Conservation (phyloP, 2,329 filamentous ascomycete genomes). For the Aspergillus sp. region DNA sequence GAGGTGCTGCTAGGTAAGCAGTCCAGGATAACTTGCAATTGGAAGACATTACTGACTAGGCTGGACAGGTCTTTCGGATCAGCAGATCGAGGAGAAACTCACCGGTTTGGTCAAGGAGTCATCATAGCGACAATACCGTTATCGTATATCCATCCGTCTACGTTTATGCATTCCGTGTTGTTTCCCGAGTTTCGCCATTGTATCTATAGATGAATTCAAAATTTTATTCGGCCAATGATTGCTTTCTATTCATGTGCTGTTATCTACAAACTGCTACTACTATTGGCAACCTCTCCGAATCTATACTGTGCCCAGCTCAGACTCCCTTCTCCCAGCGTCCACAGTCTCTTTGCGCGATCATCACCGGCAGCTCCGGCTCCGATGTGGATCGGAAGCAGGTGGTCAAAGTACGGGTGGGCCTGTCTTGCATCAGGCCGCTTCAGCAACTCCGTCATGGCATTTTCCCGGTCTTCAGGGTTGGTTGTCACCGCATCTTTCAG, state of each 20-base stretch:
- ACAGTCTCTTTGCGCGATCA: conserved; percentile 41
- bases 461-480: conserved; percentile 36
- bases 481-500: conserved; percentile 57
- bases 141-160: conserved; percentile 12
- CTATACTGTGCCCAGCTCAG: conserved; percentile 52
- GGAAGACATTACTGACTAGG: not conserved
- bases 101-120: conserved; percentile 54
- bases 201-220: conserved; percentile 35
- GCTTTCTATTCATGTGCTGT: conserved; percentile 1
- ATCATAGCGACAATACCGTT: conserved; percentile 22
- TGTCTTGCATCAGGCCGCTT: conserved; percentile 49
- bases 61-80: conserved; percentile 55
- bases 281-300: conserved; percentile 36
- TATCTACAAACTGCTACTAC: conserved; percentile 15
- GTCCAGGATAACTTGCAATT: not conserved
- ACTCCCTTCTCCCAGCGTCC: conserved; percentile 45
- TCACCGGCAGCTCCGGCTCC: conserved; percentile 50
- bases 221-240: conserved; percentile 5
- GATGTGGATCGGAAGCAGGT: conserved; percentile 55
- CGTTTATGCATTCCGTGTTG: conserved; percentile 19
- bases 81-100: conserved; percentile 64
- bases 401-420: conserved; percentile 59
- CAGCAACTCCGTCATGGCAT: conserved; percentile 41
- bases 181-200: conserved; percentile 21
- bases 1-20: conserved; percentile 53